A percentile compares a stretch with the other conserved stretches of the same genome.
Conservation (phyloP, 495 filamentous ascomycete genomes). For the Penicillium chermesinum region DNA sequence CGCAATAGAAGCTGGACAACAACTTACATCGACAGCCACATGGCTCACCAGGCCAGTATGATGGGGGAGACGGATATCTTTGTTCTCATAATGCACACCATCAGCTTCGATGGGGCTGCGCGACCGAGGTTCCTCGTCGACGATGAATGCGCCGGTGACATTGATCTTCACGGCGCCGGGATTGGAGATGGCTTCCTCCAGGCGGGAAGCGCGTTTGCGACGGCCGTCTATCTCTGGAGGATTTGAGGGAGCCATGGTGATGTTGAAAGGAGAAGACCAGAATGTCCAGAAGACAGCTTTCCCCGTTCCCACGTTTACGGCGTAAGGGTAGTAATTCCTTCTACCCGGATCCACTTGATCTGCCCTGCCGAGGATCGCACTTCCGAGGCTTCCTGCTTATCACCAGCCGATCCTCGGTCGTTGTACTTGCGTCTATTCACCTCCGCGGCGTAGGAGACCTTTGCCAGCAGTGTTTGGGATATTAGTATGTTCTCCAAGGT, state of each 20-base stretch:
- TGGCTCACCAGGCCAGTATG: constrained; percentile 92
- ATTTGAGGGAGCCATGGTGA: constrained; percentile 20
- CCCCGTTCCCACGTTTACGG: constrained; percentile 47
- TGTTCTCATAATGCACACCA: constrained; percentile 69
- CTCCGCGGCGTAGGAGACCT: no score
- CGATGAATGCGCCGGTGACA: constrained; percentile 92
- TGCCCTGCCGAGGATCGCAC: constrained; percentile 20
- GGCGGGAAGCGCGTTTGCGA: constrained; percentile 25
- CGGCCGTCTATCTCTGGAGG: constrained; percentile 12
- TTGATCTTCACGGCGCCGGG: constrained; percentile 89
- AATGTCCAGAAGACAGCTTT: no score
- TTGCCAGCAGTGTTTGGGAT: no score
- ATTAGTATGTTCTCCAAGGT: no score
- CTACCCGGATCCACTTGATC: constrained; percentile 26
- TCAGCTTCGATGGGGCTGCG: constrained; percentile 46
- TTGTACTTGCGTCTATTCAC: no score
- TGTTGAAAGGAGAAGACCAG: neutral
- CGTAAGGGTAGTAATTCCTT: constrained; percentile 42
- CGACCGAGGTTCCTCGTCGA: constrained; percentile 67
- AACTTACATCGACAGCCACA: constrained; percentile 87
- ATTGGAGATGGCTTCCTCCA: constrained; percentile 70
- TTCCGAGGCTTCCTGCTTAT: constrained; percentile 13
- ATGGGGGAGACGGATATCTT: constrained; percentile 92
- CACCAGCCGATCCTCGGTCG: neutral
- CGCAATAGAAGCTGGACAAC: constrained; percentile 4